Percentiles rank a stretch among this genome's conserved stretches.
Conservation (phyloP, 1,139 yeast genomes). For the Hyphopichia fennica region DNA sequence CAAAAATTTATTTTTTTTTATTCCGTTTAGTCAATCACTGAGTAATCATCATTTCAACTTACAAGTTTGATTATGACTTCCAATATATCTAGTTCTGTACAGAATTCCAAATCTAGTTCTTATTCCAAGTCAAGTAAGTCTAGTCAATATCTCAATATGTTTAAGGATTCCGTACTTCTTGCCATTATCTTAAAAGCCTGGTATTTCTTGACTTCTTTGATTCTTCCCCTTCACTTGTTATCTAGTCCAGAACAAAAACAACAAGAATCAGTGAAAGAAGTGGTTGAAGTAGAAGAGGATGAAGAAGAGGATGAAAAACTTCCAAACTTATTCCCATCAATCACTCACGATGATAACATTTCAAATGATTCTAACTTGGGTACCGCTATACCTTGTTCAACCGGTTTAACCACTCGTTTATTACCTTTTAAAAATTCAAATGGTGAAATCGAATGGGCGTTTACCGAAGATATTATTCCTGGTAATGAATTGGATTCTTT, state of each 20-base stretch:
- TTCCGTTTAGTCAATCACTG: too few relatives aligned
- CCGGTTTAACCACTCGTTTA: conserved; percentile 46
- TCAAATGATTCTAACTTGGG: conserved; percentile 1
- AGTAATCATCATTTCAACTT: too few relatives aligned
- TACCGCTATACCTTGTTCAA: conserved; percentile 44
- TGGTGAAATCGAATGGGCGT: conserved; percentile 61
- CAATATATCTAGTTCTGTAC: too few relatives aligned
- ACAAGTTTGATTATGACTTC: too few relatives aligned
- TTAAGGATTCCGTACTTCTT: not conserved
- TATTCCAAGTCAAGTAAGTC: too few relatives aligned
- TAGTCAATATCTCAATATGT: too few relatives aligned
- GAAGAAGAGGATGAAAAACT: conserved; percentile 4
- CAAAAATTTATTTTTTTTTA: too few relatives aligned
- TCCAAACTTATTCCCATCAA: conserved; percentile 19
- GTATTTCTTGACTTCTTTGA: not conserved
- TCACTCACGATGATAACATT: conserved; percentile 9
- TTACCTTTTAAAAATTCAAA: conserved; percentile 51
- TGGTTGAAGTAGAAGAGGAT: not conserved
- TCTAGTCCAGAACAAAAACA: not conserved
- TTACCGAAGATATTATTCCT: conserved; percentile 39
- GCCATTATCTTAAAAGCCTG: conserved; percentile 3
- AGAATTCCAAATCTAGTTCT: too few relatives aligned
- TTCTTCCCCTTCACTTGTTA: not conserved
- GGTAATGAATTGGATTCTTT: conserved; percentile 30
- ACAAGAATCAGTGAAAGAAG: not conserved